Conservation (phyloP, 2,329 filamentous ascomycete species). For the Colletotrichum tofieldiae region DNA sequence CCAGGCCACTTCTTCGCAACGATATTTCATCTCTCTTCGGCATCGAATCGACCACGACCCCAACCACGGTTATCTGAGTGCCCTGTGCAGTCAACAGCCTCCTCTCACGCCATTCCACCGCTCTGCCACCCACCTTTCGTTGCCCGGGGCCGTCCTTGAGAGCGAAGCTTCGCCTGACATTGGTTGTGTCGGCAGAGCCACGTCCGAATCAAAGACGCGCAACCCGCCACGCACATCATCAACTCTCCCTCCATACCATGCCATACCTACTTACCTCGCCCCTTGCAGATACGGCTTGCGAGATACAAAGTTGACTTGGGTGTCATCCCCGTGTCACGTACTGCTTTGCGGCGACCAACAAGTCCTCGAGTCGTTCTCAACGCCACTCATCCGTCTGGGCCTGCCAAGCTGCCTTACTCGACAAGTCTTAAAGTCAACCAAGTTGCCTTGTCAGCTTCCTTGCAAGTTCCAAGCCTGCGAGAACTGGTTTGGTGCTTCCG, state of each 20-base stretch:
- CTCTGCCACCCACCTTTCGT: not conserved
- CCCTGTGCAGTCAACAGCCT: not conserved
- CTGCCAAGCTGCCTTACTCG: conserved; percentile 9
- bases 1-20: conserved; percentile 5
- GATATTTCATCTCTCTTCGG: not conserved
- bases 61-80: not conserved
- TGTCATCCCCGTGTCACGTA: not conserved
- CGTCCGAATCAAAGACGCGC: conserved; percentile 26
- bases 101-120: not conserved
- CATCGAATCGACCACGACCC: not conserved
- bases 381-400: conserved; percentile 5
- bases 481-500: conserved; percentile 18
- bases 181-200: conserved; percentile 7
- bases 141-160: conserved; percentile 18
- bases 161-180: conserved; percentile 10
- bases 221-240: not conserved
- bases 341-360: not conserved
- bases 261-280: not conserved
- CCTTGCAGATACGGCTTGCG: not conserved
- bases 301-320: not conserved
- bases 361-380: conserved; percentile 10
- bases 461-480: conserved; percentile 1
- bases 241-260: not conserved
- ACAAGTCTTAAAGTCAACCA: not conserved
- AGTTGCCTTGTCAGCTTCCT: not conserved